Percentiles rank a stretch among this genome's conserved stretches.
phyloP scores from a whole-genome alignment of 2,329 filamentous ascomycete genomes.

The Aspergillus carbonarius region DNA sequence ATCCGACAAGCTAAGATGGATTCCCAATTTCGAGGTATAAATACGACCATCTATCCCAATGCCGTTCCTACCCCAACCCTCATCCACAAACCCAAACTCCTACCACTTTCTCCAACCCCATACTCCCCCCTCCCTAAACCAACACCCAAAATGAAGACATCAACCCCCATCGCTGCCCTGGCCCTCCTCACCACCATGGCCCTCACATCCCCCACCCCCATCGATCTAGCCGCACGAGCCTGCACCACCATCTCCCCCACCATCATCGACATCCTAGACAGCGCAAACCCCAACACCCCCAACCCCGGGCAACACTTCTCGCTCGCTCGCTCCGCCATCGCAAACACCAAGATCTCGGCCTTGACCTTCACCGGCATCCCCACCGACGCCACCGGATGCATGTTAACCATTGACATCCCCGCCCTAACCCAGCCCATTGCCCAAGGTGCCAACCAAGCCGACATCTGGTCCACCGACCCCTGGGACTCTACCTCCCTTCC shows the following conservation, averaged over 20 bases:
- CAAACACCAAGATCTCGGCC: slow-evolving; percentile 9
- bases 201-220: slow-evolving; percentile 8
- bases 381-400: slow-evolving; percentile 17
- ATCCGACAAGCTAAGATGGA: neutral
- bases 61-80: neutral
- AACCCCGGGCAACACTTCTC: slow-evolving; percentile 11
- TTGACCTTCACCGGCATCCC: slow-evolving; percentile 21
- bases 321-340: slow-evolving; percentile 9
- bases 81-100: neutral
- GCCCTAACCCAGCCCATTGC: slow-evolving; percentile 12
- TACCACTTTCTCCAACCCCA: too few relatives aligned
- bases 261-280: slow-evolving; percentile 15
- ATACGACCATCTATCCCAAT: neutral
- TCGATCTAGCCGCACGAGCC: slow-evolving; percentile 12
- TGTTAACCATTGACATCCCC: slow-evolving; percentile 17
- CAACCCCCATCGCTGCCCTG: slow-evolving; percentile 4
- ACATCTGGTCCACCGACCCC: slow-evolving; percentile 18
- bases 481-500: slow-evolving; percentile 1
- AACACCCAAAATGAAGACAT: slow-evolving; percentile 3
- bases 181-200: slow-evolving; percentile 2
- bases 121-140: neutral
- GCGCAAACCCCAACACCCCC: slow-evolving; percentile 9
- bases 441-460: slow-evolving; percentile 9
- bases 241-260: slow-evolving; percentile 15
- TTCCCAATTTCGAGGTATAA: neutral